Percentiles rank a stretch among this genome's conserved stretches.
Conservation (phyloP, 331 rosid genomes). For the Cydonia oblonga region DNA sequence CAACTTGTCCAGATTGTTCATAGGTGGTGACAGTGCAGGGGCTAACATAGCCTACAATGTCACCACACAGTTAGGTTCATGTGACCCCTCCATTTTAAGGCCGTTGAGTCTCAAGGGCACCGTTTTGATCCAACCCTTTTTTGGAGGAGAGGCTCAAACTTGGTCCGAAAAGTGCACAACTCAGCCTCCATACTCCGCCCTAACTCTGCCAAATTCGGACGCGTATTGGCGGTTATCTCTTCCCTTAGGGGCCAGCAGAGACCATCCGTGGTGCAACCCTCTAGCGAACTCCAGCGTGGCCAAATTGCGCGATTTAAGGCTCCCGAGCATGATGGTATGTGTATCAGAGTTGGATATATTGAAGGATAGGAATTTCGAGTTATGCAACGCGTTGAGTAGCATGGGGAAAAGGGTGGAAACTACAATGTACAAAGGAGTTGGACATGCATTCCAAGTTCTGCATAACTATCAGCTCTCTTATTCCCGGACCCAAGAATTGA, state of each 20-base stretch:
- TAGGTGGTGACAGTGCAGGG: conserved; percentile 86
- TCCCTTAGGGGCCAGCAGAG: conserved; percentile 56
- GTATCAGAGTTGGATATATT: conserved; percentile 72
- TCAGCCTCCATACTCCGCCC: conserved; percentile 47
- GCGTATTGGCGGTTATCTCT: conserved; percentile 70
- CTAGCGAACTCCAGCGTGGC: conserved; percentile 14
- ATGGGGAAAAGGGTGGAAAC: conserved; percentile 58
- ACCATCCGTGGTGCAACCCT: conserved; percentile 79
- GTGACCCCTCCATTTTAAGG: conserved; percentile 13
- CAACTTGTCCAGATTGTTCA: conserved; percentile 33
- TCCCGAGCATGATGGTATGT: conserved; percentile 48
- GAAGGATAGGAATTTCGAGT: conserved; percentile 55
- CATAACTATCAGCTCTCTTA: conserved; percentile 50
- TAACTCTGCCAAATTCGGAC: conserved; percentile 48
- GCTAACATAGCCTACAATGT: conserved; percentile 77
- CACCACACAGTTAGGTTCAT: conserved; percentile 29
- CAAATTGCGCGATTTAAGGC: conserved; percentile 33
- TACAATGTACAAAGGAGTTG: conserved; percentile 49
- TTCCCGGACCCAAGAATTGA: conserved; percentile 45
- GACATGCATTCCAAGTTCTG: conserved; percentile 77
- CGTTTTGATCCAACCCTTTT: conserved; percentile 79
- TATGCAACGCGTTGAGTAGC: conserved; percentile 41
- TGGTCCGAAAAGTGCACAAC: conserved; percentile 40
- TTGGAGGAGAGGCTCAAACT: conserved; percentile 74
- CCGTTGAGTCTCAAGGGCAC: conserved; percentile 42